Evolutionary conservation across 2,329 filamentous ascomycete genomes (phyloP).

Genomic region (Pseudocercospora fuligena): DNA sequence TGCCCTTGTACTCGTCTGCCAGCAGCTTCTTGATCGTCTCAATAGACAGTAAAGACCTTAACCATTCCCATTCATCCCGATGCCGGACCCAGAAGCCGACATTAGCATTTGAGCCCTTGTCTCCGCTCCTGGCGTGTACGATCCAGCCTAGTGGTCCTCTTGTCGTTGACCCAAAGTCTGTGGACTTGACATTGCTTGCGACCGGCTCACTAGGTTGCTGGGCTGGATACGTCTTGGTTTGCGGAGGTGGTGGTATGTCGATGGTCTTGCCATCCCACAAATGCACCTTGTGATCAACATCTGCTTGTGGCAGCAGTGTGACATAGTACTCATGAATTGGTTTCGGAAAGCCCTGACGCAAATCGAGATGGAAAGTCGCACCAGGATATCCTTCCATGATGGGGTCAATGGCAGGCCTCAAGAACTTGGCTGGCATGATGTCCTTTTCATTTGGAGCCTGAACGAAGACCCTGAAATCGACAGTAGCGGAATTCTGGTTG

Average conservation of each 20-base stretch:
- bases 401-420: slow-evolving; percentile 49
- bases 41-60: slow-evolving; percentile 36
- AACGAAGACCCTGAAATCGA: slow-evolving; percentile 51
- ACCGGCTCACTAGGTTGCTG: slow-evolving; percentile 42
- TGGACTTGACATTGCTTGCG: slow-evolving; percentile 15
- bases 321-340: slow-evolving; percentile 51
- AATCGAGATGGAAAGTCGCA: slow-evolving; percentile 39
- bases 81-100: slow-evolving; percentile 49
- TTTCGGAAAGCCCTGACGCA: slow-evolving; percentile 47
- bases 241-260: slow-evolving; percentile 41
- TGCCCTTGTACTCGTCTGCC: slow-evolving; percentile 41
- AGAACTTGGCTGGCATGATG: slow-evolving; percentile 38
- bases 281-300: slow-evolving; percentile 37
- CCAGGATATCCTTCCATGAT: slow-evolving; percentile 47
- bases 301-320: slow-evolving; percentile 40
- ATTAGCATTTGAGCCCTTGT: slow-evolving; percentile 43
- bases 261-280: slow-evolving; percentile 38
- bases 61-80: slow-evolving; percentile 42
- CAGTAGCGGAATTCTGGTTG: slow-evolving; percentile 54
- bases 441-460: slow-evolving; percentile 38
- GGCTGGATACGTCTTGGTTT: slow-evolving; percentile 40
- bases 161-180: slow-evolving; percentile 43
- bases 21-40: slow-evolving; percentile 37
- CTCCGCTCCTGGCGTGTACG: slow-evolving; percentile 41
- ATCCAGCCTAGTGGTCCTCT: slow-evolving; percentile 46